These are phyloP conservation scores for Alternaria brassicae DNA, from an alignment of 2,329 filamentous ascomycete species.

Conservation along the genomic window DNA sequence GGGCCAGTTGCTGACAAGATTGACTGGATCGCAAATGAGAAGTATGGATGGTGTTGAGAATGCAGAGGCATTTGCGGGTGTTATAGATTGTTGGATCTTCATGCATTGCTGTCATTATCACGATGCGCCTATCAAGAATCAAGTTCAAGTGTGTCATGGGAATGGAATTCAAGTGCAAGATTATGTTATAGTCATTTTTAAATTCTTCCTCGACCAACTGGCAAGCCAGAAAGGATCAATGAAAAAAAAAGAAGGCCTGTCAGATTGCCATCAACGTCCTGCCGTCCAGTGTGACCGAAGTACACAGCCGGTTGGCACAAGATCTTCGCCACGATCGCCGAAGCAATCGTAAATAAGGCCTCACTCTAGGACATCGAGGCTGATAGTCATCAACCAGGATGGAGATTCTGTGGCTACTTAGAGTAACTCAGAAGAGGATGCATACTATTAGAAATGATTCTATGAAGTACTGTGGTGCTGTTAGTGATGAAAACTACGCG, in stretches of 20 bases:
- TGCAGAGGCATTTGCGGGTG: background rate
- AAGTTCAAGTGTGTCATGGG: background rate
- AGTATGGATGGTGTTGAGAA: conserved; percentile 75
- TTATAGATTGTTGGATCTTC: background rate
- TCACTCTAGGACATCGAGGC: conserved; percentile 92
- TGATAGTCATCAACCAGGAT: conserved; percentile 90
- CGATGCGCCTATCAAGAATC: background rate
- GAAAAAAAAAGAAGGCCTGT: conserved; percentile 65
- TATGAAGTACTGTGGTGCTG: conserved; percentile 25
- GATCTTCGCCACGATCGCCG: conserved; percentile 96
- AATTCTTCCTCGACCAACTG: conserved; percentile 42
- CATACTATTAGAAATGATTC: conserved; percentile 86
- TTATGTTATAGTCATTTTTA: background rate
- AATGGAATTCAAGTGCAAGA: background rate
- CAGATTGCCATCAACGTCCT: conserved; percentile 86
- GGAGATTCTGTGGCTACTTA: conserved; percentile 86
- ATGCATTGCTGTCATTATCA: background rate
- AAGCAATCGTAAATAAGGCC: conserved; percentile 68
- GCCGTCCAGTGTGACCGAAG: conserved; percentile 78
- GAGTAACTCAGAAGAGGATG: conserved; percentile 89
- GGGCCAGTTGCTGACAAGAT: conserved; percentile 59
- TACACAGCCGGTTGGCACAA: conserved; percentile 77
- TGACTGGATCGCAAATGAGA: conserved; percentile 79
- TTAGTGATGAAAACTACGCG: conserved; percentile 2
- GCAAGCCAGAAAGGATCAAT: conserved; percentile 44